phyloP scores from a whole-genome alignment of 768 basidiomycete species.

The Hortiboletus flavorubellus region DNA sequence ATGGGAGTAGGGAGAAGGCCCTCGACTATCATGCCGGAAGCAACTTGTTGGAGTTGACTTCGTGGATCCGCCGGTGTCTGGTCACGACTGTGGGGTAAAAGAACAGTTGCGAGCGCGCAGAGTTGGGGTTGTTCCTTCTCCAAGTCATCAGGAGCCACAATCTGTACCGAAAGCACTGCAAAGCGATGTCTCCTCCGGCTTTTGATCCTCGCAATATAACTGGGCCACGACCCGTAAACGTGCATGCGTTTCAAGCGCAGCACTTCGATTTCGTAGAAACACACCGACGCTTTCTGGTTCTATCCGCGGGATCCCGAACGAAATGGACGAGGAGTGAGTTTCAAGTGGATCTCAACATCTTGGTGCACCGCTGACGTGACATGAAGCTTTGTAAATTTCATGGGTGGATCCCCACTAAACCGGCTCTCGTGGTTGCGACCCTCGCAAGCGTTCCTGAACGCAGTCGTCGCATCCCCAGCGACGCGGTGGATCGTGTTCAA shows the following conservation, averaged over 20 bases:
- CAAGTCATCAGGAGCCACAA: neutral
- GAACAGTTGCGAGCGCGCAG: neutral
- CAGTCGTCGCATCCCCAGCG: conserved; percentile 53
- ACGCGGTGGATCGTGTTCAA: conserved; percentile 82
- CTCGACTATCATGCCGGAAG: neutral
- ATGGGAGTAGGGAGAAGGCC: conserved; percentile 12
- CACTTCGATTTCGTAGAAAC: conserved; percentile 2
- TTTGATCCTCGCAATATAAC: conserved; percentile 2
- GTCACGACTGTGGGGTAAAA: conserved; percentile 14
- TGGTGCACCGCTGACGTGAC: neutral
- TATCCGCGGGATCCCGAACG: conserved; percentile 12
- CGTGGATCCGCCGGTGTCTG: neutral
- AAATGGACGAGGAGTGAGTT: conserved; percentile 33
- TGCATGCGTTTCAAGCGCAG: neutral
- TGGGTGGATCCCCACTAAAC: conserved; percentile 69
- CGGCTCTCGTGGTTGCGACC: conserved; percentile 79
- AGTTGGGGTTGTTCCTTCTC: neutral
- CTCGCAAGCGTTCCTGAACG: conserved; percentile 73
- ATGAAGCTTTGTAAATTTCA: conserved; percentile 45
- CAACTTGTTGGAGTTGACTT: neutral
- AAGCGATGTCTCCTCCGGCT: neutral
- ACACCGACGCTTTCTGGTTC: neutral
- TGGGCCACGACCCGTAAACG: neutral
- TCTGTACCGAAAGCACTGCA: neutral
- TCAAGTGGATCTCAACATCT: neutral